A percentile compares a stretch with the other conserved stretches of the same genome.
These are phyloP conservation scores for Harringtonia aguacate DNA, from an alignment of 2,329 filamentous ascomycete species.

Conservation along the genomic window DNA sequence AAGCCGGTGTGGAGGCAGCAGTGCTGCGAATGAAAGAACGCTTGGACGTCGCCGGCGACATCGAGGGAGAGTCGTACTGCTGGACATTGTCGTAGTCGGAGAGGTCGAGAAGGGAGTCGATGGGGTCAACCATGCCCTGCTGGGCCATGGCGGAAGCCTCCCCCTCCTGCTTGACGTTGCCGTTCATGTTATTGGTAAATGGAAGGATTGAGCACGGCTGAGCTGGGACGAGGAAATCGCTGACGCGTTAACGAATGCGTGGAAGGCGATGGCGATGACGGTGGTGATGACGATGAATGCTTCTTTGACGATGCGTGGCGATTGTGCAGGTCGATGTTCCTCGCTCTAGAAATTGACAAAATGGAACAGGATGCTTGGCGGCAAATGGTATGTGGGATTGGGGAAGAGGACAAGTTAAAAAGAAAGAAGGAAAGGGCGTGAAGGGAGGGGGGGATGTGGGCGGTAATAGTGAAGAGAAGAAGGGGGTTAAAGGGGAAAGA, in stretches of 20 bases:
- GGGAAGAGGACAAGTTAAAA: not conserved
- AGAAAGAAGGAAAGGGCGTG: not conserved
- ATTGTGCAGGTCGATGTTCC: too few relatives aligned
- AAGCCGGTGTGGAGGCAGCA: constrained; percentile 27
- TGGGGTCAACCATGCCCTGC: constrained; percentile 29
- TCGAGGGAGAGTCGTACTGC: constrained; percentile 46
- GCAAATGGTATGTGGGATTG: not conserved
- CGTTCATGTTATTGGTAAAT: constrained; percentile 3
- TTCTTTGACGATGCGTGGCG: too few relatives aligned
- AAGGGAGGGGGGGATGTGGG: not conserved
- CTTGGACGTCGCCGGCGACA: constrained; percentile 46
- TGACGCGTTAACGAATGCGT: too few relatives aligned
- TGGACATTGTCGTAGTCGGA: constrained; percentile 51
- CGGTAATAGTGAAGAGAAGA: not conserved
- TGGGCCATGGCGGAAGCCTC: constrained; percentile 20
- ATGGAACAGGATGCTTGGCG: too few relatives aligned
- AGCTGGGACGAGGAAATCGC: too few relatives aligned
- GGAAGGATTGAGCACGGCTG: too few relatives aligned
- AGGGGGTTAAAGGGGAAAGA: not conserved
- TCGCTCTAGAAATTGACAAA: too few relatives aligned
- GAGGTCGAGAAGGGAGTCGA: constrained; percentile 50
- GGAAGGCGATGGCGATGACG: too few relatives aligned
- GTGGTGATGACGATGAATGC: too few relatives aligned
- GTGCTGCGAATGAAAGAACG: constrained; percentile 36
- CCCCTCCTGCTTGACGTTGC: constrained; percentile 10